Evolutionary conservation across 768 basidiomycete species (phyloP).

Genomic region (Cystofilobasidium bisporidii): DNA sequence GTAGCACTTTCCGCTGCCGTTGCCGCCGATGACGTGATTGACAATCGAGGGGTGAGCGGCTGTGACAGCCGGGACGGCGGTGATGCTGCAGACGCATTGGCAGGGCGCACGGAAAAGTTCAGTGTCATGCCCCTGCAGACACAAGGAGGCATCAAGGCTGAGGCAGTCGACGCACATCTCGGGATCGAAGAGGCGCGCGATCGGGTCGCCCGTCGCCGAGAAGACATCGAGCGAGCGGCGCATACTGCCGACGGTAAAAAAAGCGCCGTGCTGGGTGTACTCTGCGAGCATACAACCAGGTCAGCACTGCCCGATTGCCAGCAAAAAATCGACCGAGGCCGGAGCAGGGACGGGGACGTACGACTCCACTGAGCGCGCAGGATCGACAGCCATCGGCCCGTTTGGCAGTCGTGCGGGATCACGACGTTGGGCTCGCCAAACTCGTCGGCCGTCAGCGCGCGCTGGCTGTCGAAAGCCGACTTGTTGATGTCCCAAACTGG

Average conservation of each 20-base stretch:
- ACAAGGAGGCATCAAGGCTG: not conserved
- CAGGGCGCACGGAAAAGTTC: too few relatives aligned
- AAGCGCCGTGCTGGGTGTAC: not conserved
- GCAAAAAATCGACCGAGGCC: not conserved
- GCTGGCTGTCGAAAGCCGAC: not conserved
- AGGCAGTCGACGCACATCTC: slow-evolving; percentile 30
- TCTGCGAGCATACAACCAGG: not conserved
- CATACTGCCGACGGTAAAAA: slow-evolving; percentile 41
- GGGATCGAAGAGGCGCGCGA: slow-evolving; percentile 35
- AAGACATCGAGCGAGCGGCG: slow-evolving; percentile 39
- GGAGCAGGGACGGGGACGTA: slow-evolving; percentile 22
- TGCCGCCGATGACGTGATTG: slow-evolving; percentile 40
- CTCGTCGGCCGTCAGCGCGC: not conserved
- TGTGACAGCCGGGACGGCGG: slow-evolving; percentile 42
- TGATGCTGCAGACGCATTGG: too few relatives aligned
- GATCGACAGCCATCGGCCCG: slow-evolving; percentile 43
- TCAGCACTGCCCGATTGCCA: too few relatives aligned
- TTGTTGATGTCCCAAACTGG: slow-evolving; percentile 38
- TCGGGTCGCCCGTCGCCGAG: slow-evolving; percentile 36
- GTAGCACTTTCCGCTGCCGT: slow-evolving; percentile 39
- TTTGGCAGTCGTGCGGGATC: slow-evolving; percentile 42
- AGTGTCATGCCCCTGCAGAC: too few relatives aligned
- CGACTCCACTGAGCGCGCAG: slow-evolving; percentile 43
- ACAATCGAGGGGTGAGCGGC: slow-evolving; percentile 39
- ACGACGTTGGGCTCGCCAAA: slow-evolving; percentile 22